Base-by-base conservation (phyloP, 768 basidiomycete species). In the Leucocoprinus sp. region DNA sequence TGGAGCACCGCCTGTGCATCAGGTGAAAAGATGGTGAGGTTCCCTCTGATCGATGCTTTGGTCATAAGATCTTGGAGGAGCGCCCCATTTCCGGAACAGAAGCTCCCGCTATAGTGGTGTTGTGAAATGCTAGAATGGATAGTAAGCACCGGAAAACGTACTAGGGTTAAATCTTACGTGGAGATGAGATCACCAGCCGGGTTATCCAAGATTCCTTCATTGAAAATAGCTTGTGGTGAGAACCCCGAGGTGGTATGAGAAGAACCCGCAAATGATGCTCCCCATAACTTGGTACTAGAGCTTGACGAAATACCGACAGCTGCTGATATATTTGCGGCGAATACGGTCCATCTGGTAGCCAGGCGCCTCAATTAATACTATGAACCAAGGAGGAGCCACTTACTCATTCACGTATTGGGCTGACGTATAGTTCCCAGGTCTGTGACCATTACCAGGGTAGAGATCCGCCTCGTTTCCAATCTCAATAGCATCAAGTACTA, bases 61-160 rank as follows among this genome's bases (percentile, higher is more conserved):
- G 71, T 74, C 81, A 84, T 83, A 42, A 86, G 63, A 50, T 80
- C 76, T 52, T 77, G 72, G 8, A 86, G 59, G 26, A 78, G 57
- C 19, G 71, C 73, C 19, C 64, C 66, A 33, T 58, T 70, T 12
- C 82, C 82, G 5, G 61, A 50, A 50, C 80, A 82, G 56, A 81
- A 83, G 2, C 75, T 72, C 9, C 80, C 79, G n/a, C 78, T 78
- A 54, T 74, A 74, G 41, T 62, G 68, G 49, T 75, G 74, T 35
- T 78, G 76, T 3, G 77, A 78, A 49, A 80, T 70, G 11, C 76
- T 79, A 49, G 22, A 19, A 26, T n/a, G n/a, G 27, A 38, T 11
- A 26, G 26, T 12, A 21, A 18, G 43, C 15, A 35, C 42, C 14
- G 37, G 1, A 18, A 43, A 43, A 44, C 12, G 14, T 27, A 28